These are phyloP conservation scores for Podospora didyma DNA, from an alignment of 495 filamentous ascomycete genomes.

Conservation along the genomic window DNA sequence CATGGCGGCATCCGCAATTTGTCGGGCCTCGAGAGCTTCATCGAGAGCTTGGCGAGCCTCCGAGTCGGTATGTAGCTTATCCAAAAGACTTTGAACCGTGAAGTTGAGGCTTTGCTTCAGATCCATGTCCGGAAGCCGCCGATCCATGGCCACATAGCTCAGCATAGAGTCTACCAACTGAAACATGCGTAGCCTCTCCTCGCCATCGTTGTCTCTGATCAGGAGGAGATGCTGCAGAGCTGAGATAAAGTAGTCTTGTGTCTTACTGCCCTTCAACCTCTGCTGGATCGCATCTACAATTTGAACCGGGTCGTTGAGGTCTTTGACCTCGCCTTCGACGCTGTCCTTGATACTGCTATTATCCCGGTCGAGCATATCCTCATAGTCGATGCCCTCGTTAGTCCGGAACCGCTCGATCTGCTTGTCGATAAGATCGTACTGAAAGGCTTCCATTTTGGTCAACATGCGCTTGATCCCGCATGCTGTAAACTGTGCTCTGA, in stretches of 20 bases:
- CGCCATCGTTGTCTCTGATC: slow-evolving; percentile 87
- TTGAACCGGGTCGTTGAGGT: slow-evolving; percentile 87
- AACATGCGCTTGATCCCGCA: slow-evolving; percentile 94
- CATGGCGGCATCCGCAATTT: slow-evolving; percentile 91
- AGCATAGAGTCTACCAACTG: slow-evolving; percentile 97
- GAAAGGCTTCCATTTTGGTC: slow-evolving; percentile 96
- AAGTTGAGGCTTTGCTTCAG: slow-evolving; percentile 96
- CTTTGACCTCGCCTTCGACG: slow-evolving; percentile 86
- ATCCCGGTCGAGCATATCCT: slow-evolving; percentile 91
- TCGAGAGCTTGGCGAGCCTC: slow-evolving; percentile 89
- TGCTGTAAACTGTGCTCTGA: slow-evolving; percentile 91
- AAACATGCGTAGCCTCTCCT: slow-evolving; percentile 93
- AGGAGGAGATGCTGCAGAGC: slow-evolving; percentile 92
- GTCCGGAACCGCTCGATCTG: slow-evolving; percentile 91
- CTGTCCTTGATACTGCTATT: slow-evolving; percentile 84
- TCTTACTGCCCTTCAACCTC: slow-evolving; percentile 74
- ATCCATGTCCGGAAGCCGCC: slow-evolving; percentile 92
- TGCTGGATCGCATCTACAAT: slow-evolving; percentile 92
- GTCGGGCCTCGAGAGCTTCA: slow-evolving; percentile 81
- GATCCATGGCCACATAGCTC: slow-evolving; percentile 98
- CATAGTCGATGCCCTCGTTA: slow-evolving; percentile 96
- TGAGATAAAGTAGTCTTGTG: slow-evolving; percentile 94
- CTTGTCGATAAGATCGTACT: slow-evolving; percentile 98
- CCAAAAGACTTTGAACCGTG: slow-evolving; percentile 90
- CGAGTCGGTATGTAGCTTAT: slow-evolving; percentile 92